Evolutionary conservation across 345 rosid species (phyloP).

Genomic region (Psidium friedrichsthalianum): DNA sequence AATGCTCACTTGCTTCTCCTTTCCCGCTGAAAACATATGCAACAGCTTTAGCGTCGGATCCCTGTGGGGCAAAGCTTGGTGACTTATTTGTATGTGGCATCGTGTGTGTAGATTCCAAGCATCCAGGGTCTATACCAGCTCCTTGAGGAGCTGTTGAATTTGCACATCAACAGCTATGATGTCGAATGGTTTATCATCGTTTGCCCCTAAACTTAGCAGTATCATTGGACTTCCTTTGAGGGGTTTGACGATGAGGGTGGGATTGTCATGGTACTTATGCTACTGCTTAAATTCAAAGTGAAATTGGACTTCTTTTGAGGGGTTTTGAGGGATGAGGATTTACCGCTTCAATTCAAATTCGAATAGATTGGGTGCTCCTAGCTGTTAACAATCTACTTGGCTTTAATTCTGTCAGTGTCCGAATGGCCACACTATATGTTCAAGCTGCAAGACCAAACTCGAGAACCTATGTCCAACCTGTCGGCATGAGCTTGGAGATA

Average conservation of each 20-base stretch:
- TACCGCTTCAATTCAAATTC: background rate
- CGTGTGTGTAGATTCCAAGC: background rate
- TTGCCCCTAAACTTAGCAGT: background rate
- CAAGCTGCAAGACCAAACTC: slow-evolving; percentile 61
- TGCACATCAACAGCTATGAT: background rate
- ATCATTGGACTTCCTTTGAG: background rate
- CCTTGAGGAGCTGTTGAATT: background rate
- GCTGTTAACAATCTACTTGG: background rate
- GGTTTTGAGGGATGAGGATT: background rate
- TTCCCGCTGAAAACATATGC: background rate
- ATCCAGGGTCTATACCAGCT: background rate
- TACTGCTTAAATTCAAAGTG: background rate
- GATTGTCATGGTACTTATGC: background rate
- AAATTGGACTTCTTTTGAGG: background rate
- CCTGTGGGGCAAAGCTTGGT: background rate
- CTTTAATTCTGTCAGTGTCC: slow-evolving; percentile 47
- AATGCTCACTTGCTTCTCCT: background rate
- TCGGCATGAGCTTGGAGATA: slow-evolving; percentile 77
- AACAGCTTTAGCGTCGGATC: background rate
- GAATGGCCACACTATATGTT: slow-evolving; percentile 79
- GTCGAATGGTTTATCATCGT: background rate
- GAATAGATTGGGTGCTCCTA: background rate
- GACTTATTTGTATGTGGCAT: background rate
- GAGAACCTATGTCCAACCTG: slow-evolving; percentile 80
- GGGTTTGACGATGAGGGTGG: background rate